Evolutionary conservation across 2,329 filamentous ascomycete species (phyloP), one percentile per base, ranked within the genome.

Genomic region (Exophiala bonariae): DNA sequence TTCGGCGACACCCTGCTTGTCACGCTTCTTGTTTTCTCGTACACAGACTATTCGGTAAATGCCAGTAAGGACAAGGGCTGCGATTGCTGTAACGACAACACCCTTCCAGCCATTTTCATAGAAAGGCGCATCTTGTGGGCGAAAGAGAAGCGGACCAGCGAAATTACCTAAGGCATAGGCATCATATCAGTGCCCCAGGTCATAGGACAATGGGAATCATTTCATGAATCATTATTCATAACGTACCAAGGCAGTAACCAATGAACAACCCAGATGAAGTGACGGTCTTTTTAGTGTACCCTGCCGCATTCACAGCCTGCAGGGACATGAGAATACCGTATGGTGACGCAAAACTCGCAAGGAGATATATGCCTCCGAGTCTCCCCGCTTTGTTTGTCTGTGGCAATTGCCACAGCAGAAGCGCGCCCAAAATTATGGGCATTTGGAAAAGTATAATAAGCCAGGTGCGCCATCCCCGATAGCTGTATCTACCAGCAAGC

Each of bases 281-380:
- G 30, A 60, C 34, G 1, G 47, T 44, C 31, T 57, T 55, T 38
- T 60, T 61, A 4, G 59, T 59, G 34, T 58, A 61, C 26, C 58
- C 57, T 2, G 53, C 59, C 4, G 58, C 55, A 28, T 60, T 61
- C 18, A 45, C 73, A 32, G 75, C 69, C 35, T 72, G 67, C 4
- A 77, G 58, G 1, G 72, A 73, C 67, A 80, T 77, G 0, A 77
- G 58, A 3, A 79, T 72, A 1, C 72, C 75, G 50, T 79, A 80
- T 0, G 68, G 72, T 1, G 68, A 74, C 4, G 69, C 69, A 43
- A 62, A 55, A 0, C 68, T 71, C 1, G 75, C 69, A 8, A 79
- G 61, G 39, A 77, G 77, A 41, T 73, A 75, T 0, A 68, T 77
- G 50, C 78, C 78, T 0, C 79, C 59, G 1, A 76, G 54, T 0